These are phyloP conservation scores for Mesembryanthemum crystallinum DNA, from an alignment of 148 eudicot genomes.

Conservation along the genomic window DNA sequence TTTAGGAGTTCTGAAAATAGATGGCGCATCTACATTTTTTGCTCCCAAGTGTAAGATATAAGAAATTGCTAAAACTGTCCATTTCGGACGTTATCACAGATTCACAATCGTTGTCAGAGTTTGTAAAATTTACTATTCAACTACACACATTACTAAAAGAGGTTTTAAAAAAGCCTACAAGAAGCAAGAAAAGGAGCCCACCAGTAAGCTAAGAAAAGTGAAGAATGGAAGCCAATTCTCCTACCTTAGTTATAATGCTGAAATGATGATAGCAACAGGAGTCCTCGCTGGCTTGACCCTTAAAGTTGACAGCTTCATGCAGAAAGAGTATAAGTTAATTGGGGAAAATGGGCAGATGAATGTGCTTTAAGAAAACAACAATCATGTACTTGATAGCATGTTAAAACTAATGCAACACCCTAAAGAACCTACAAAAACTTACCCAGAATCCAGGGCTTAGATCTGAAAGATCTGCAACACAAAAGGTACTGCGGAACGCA, in stretches of 20 bases:
- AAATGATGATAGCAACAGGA: conserved; percentile 33
- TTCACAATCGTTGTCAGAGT: neutral
- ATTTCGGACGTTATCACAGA: neutral
- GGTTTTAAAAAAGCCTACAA: neutral
- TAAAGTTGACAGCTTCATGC: conserved; percentile 29
- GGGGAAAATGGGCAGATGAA: neutral
- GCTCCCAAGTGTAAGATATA: no score
- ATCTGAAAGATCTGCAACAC: conserved; percentile 19
- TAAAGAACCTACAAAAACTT: conserved; percentile 30
- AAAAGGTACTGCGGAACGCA: neutral
- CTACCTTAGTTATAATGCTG: conserved; percentile 19
- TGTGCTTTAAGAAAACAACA: conserved; percentile 17
- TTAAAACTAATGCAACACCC: conserved; percentile 24
- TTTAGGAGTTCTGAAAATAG: no score
- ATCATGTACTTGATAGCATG: conserved; percentile 23
- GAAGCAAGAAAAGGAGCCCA: neutral
- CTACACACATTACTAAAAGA: neutral
- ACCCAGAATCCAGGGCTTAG: conserved; percentile 31
- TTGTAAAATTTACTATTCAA: neutral
- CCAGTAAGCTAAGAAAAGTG: neutral
- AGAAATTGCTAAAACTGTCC: no score
- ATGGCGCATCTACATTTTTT: no score
- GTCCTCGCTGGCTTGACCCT: conserved; percentile 25
- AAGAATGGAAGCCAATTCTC: conserved; percentile 3
- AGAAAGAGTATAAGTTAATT: conserved; percentile 15